Percentiles rank a stretch among this genome's conserved stretches.
Evolutionary conservation across 176 grass and related monocot genomes (phyloP).

Genomic region (Musa schizocarpa): DNA sequence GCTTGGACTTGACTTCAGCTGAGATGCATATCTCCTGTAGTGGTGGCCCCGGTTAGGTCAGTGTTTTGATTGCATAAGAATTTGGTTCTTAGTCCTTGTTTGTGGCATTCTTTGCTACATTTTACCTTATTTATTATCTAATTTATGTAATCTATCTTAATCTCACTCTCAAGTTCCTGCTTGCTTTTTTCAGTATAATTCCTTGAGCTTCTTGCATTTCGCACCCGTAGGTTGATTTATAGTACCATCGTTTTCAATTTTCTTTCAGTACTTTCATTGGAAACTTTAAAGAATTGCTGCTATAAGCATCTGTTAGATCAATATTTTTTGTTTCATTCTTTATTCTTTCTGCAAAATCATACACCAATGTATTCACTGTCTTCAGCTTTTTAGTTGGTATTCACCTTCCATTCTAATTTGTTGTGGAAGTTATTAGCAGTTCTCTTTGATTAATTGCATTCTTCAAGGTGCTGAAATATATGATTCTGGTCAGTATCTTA

Average conservation of each 20-base stretch:
- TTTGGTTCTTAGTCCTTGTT: slow-evolving; percentile 38
- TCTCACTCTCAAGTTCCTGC: background rate
- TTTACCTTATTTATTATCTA: slow-evolving; percentile 14
- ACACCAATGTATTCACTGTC: background rate
- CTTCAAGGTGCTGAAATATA: background rate
- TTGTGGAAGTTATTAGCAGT: background rate
- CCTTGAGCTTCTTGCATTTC: slow-evolving; percentile 4
- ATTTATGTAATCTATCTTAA: background rate
- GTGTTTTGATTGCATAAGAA: slow-evolving; percentile 66
- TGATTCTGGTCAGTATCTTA: background rate
- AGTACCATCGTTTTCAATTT: background rate
- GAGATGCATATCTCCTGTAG: slow-evolving; percentile 72
- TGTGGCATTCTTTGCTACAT: slow-evolving; percentile 29
- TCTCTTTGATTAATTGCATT: background rate
- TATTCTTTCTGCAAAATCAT: background rate
- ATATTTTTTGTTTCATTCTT: background rate
- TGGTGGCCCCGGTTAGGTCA: slow-evolving; percentile 72
- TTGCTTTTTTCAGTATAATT: background rate
- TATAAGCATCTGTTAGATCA: slow-evolving; percentile 1
- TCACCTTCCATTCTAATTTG: background rate
- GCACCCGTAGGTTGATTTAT: background rate
- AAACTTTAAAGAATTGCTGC: background rate
- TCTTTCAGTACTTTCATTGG: background rate
- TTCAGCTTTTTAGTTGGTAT: background rate
- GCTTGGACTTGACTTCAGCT: slow-evolving; percentile 66